phyloP scores from a whole-genome alignment of 148 eudicot genomes.

The Amaranthus palmeri region DNA sequence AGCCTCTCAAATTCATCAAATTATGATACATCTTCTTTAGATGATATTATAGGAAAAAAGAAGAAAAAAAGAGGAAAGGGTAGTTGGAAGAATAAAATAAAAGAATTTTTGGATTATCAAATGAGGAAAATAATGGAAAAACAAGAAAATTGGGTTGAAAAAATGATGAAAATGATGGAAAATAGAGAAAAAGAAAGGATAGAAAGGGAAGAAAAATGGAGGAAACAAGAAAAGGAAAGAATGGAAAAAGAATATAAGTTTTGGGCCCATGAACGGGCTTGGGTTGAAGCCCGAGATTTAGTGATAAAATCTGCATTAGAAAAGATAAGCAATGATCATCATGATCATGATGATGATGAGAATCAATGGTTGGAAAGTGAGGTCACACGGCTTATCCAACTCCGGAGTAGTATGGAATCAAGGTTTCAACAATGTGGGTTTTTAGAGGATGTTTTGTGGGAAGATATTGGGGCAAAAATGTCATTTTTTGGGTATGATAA shows the following conservation, averaged over 20 bases:
- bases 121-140: slow-evolving; percentile 87
- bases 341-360: neutral
- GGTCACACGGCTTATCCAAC: slow-evolving; percentile 47
- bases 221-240: slow-evolving; percentile 63
- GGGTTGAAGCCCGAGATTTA: slow-evolving; percentile 84
- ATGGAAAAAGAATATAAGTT: slow-evolving; percentile 69
- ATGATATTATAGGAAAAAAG: slow-evolving; percentile 27
- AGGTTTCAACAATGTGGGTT: slow-evolving; percentile 44
- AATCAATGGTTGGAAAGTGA: slow-evolving; percentile 48
- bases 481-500: slow-evolving; percentile 62
- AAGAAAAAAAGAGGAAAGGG: slow-evolving; percentile 38
- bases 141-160: slow-evolving; percentile 77
- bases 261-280: slow-evolving; percentile 83
- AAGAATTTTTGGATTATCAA: slow-evolving; percentile 60
- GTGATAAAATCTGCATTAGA: slow-evolving; percentile 66
- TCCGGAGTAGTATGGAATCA: slow-evolving; percentile 48
- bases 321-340: slow-evolving; percentile 33
- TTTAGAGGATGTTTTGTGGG: slow-evolving; percentile 50
- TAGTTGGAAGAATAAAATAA: slow-evolving; percentile 74
- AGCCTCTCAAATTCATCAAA: slow-evolving; percentile 70
- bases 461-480: slow-evolving; percentile 57
- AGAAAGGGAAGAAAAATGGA: slow-evolving; percentile 77
- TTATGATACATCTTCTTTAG: slow-evolving; percentile 49
- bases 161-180: slow-evolving; percentile 60
- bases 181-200: slow-evolving; percentile 69